Evolutionary conservation across 257 asterid species (phyloP).

Genomic region (Solanum corneliomulleri): DNA sequence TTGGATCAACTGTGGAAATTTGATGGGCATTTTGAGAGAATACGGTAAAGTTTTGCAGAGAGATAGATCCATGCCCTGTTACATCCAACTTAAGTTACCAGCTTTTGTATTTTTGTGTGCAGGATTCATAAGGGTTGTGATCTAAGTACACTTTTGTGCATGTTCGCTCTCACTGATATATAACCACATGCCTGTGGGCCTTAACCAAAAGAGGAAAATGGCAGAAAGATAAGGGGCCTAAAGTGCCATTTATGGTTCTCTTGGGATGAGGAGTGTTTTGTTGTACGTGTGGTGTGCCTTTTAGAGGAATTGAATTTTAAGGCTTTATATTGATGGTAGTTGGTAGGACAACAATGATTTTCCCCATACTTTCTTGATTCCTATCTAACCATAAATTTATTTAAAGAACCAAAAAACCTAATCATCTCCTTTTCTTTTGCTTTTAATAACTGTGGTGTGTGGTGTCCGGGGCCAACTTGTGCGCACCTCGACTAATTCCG

Average conservation of each 20-base stretch:
- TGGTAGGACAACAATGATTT: conserved; percentile 47
- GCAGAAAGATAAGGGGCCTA: conserved; percentile 26
- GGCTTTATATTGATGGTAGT: conserved; percentile 45
- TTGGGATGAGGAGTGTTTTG: conserved; percentile 16
- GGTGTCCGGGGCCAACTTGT: not conserved
- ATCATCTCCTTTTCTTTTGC: conserved; percentile 7
- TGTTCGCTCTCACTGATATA: not conserved
- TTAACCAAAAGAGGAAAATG: conserved; percentile 1
- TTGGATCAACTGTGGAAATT: not conserved
- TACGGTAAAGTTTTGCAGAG: not conserved
- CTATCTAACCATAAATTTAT: conserved; percentile 31
- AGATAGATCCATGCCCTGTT: conserved; percentile 2
- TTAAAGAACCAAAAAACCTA: conserved; percentile 10
- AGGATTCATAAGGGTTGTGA: not conserved
- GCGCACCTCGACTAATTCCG: not conserved
- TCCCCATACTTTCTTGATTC: conserved; percentile 46
- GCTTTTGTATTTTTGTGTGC: not conserved
- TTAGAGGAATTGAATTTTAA: conserved; percentile 9
- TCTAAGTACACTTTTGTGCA: not conserved
- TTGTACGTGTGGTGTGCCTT: conserved; percentile 20
- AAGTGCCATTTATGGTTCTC: conserved; percentile 17
- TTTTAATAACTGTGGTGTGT: not conserved
- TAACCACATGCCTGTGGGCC: conserved; percentile 46
- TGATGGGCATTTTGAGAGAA: conserved; percentile 3
- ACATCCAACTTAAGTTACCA: not conserved